These are phyloP conservation scores for Trichoderma sp. DNA, from an alignment of 2,329 filamentous ascomycete genomes.

Conservation along the genomic window DNA sequence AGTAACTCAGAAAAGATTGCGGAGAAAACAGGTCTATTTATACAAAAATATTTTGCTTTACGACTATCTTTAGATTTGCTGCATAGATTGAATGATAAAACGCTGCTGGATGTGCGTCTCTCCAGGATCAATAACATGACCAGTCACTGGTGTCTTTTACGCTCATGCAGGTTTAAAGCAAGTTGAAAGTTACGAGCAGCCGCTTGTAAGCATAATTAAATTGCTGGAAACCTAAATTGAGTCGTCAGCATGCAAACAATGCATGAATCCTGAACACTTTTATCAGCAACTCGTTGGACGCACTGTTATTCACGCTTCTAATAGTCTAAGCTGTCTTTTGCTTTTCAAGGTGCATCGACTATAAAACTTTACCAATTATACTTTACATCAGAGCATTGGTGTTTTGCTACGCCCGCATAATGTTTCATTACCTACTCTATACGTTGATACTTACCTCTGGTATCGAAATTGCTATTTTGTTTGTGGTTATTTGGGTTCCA, in stretches of 20 bases:
- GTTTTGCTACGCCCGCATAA: background rate
- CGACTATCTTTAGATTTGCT: background rate
- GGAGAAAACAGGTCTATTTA: slow-evolving; percentile 4
- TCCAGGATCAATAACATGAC: background rate
- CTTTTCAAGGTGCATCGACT: background rate
- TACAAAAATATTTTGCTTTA: background rate
- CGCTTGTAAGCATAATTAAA: background rate
- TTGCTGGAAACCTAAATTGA: background rate
- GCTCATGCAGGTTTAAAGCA: background rate
- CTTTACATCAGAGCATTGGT: background rate
- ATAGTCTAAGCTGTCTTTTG: background rate
- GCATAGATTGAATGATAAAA: background rate
- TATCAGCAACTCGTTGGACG: background rate
- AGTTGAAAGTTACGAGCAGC: background rate
- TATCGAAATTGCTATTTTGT: background rate
- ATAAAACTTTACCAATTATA: background rate
- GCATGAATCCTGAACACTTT: background rate
- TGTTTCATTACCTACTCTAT: background rate
- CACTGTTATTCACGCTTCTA: background rate
- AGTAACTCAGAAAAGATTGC: background rate
- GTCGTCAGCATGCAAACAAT: background rate
- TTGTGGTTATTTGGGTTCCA: background rate
- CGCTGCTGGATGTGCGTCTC: background rate
- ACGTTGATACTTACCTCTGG: too few species aligned
- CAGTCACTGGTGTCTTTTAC: background rate